Conservation (phyloP, 2,329 filamentous ascomycete species). For the Zasmidium angulare region DNA sequence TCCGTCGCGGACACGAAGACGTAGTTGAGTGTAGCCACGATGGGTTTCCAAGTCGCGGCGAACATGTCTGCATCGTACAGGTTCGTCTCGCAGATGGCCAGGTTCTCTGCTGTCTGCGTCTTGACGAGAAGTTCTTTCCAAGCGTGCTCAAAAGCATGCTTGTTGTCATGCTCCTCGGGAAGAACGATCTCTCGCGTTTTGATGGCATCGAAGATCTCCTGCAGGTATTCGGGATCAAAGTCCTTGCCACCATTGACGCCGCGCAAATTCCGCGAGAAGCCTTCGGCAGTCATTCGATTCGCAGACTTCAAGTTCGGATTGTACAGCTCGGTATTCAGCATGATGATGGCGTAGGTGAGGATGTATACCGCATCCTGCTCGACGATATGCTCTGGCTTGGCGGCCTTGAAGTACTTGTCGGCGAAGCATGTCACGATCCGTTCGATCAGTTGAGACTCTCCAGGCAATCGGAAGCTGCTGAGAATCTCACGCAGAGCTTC, state of each 20-base stretch:
- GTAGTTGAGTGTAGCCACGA: conserved; percentile 91
- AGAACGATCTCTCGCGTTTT: conserved; percentile 92
- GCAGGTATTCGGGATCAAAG: conserved; percentile 79
- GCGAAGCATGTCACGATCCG: conserved; percentile 86
- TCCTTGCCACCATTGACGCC: conserved; percentile 85
- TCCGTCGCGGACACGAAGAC: conserved; percentile 99
- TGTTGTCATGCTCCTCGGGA: conserved; percentile 95
- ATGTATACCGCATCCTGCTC: conserved; percentile 88
- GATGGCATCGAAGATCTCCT: conserved; percentile 87
- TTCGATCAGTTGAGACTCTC: conserved; percentile 89
- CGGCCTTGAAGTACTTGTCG: conserved; percentile 75
- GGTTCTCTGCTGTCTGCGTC: conserved; percentile 69
- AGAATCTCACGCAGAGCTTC: conserved; percentile 86
- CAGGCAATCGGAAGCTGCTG: conserved; percentile 88
- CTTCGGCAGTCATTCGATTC: conserved; percentile 79
- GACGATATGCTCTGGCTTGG: conserved; percentile 70
- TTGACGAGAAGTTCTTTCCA: conserved; percentile 94
- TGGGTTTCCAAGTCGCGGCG: conserved; percentile 89
- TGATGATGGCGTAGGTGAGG: conserved; percentile 92
- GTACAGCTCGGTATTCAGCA: conserved; percentile 96
- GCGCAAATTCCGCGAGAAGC: conserved; percentile 85
- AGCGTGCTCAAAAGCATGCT: conserved; percentile 93
- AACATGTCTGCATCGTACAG: conserved; percentile 98
- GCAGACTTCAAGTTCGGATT: conserved; percentile 81
- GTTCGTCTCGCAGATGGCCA: conserved; percentile 84